phyloP scores from a whole-genome alignment of 2,329 filamentous ascomycete species.

The Neopestalotiopsis sp. region DNA sequence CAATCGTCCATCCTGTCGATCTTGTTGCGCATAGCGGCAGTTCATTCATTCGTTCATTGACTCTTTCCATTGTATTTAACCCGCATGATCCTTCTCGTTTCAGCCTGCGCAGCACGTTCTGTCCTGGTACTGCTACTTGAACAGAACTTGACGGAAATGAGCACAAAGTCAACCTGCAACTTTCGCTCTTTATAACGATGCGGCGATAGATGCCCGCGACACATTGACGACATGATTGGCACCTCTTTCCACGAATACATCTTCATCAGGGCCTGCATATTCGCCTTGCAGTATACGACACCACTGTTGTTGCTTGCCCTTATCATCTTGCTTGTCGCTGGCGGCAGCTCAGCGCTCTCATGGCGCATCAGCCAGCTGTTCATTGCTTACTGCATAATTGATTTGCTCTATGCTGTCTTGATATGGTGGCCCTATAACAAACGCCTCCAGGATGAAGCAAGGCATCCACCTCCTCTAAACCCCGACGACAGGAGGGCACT shows the following conservation, averaged over 20 bases:
- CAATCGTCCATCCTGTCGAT: no score
- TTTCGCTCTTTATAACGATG: not conserved
- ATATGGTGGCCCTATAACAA: conserved; percentile 48
- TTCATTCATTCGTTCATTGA: not conserved
- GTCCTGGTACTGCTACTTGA: not conserved
- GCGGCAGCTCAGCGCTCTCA: conserved; percentile 25
- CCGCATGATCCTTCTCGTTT: not conserved
- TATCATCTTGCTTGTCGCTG: conserved; percentile 26
- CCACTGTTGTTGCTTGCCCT: conserved; percentile 42
- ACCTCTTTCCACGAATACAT: conserved; percentile 42
- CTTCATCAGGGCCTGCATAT: conserved; percentile 50
- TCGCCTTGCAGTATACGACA: conserved; percentile 49
- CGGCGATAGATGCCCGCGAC: not conserved
- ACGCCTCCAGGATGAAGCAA: conserved; percentile 43
- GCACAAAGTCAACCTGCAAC: not conserved
- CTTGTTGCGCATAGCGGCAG: no score
- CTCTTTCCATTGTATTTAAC: not conserved
- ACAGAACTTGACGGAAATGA: not conserved
- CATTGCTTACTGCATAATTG: conserved; percentile 40
- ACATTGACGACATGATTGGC: conserved; percentile 33
- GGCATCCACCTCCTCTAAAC: conserved; percentile 47
- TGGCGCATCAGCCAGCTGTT: conserved; percentile 27
- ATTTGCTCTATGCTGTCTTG: conserved; percentile 46
- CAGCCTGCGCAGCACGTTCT: not conserved
- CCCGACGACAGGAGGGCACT: conserved; percentile 55